A percentile compares a stretch with the other conserved stretches of the same genome.
Evolutionary conservation across 2,329 filamentous ascomycete species (phyloP).

Genomic region (Fusarium mundagurra): DNA sequence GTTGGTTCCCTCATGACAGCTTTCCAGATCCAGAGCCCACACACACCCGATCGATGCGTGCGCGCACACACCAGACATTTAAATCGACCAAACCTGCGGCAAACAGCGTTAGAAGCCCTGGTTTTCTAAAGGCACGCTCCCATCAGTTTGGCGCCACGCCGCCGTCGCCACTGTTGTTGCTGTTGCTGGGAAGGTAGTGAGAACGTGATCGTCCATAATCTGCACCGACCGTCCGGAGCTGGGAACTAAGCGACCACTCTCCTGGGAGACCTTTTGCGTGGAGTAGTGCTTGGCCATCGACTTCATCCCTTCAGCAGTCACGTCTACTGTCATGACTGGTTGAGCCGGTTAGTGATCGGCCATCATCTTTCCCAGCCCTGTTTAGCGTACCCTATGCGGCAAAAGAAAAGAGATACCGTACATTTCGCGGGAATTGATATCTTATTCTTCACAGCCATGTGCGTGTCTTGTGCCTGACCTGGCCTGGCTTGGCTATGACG

Average conservation of each 20-base stretch:
- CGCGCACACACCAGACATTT: slow-evolving; percentile 23
- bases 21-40: slow-evolving; percentile 37
- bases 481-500: slow-evolving; percentile 6
- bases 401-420: slow-evolving; percentile 1
- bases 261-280: slow-evolving; percentile 12
- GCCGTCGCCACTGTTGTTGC: slow-evolving; percentile 1
- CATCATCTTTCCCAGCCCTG: slow-evolving; percentile 18
- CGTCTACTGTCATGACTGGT: slow-evolving; percentile 13
- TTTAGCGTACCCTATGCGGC: slow-evolving; percentile 10
- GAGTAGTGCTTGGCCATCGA: background rate
- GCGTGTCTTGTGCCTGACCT: slow-evolving; percentile 15
- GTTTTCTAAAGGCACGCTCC: slow-evolving; percentile 14
- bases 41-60: slow-evolving; percentile 36
- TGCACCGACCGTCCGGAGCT: slow-evolving; percentile 24
- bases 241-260: slow-evolving; percentile 14
- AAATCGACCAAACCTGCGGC: slow-evolving; percentile 26
- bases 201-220: slow-evolving; percentile 19
- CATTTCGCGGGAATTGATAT: background rate
- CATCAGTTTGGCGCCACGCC: slow-evolving; percentile 18
- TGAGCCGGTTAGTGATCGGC: slow-evolving; percentile 17
- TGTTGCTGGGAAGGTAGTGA: background rate
- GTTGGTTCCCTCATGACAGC: slow-evolving; percentile 37
- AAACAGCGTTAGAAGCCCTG: slow-evolving; percentile 19
- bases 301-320: slow-evolving; percentile 10
- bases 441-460: slow-evolving; percentile 18